Evolutionary conservation across 768 basidiomycete genomes (phyloP), one percentile per base, ranked within the genome.

Genomic region (Candolleomyces eurysporus): DNA sequence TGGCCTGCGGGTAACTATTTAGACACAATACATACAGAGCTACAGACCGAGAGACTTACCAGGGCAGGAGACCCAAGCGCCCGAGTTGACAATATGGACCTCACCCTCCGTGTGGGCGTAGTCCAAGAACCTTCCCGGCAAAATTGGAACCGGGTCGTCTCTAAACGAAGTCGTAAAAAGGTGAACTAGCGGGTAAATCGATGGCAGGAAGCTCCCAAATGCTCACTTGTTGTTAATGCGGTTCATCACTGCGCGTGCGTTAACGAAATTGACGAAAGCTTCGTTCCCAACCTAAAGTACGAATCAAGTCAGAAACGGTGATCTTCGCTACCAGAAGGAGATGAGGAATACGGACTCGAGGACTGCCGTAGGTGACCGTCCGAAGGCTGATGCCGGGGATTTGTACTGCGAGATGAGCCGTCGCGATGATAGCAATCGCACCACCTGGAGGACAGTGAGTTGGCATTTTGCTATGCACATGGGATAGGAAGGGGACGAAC

Each of bases 91-190:
- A 46, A 87, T 82, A 63, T 85, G 83, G 17, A 85, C 69, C 66
- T 86, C 85, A 17, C 84, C 83, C 19, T 77, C 71, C 1, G 80
- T 79, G 57, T 84, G 84, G 40, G 71, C 62, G 71, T 80, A 88
- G 50, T 81, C 82, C 61, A 86, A 67, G 59, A 71, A 74, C 21
- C 77, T 73, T 1, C 78, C 81, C 5, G 86, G 86, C 9, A 87
- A 76, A 60, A 83, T 86, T 26, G 88, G 87, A 48, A 88, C 72
- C 30, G 77, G 60, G 65, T 84, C 80, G 48, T 63, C 60, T 31
- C 64, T 65, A n/a, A n/a, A 13, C 43, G 46, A 5, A 19, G 17
- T 57, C 36, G 11, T 36, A 60, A 26, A 26, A 26, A 58, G 43
- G 48, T 43, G n/a, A 46, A 21, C 6, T 36, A 6, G 36, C 36